A percentile compares a stretch with the other conserved stretches of the same genome.
phyloP scores from a whole-genome alignment of 441 rosid species.

The Eruca vesicaria region DNA sequence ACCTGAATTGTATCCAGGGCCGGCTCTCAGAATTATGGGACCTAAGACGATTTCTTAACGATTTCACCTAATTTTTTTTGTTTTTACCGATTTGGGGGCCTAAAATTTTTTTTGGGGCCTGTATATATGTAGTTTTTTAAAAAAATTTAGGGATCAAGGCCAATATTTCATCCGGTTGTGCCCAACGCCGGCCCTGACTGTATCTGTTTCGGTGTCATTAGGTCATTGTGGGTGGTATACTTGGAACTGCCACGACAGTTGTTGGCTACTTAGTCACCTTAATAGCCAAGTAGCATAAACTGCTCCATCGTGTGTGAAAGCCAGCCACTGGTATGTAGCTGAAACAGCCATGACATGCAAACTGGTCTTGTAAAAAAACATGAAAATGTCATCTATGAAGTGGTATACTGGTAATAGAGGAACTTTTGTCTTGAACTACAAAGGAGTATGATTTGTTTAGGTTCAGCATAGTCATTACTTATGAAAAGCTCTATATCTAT shows the following conservation, averaged over 20 bases:
- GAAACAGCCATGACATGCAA: conserved; percentile 1
- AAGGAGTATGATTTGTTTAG: background rate
- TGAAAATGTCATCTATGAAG: conserved; percentile 1
- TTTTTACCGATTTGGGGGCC: no score
- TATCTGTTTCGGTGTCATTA: conserved; percentile 32
- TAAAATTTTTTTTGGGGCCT: no score
- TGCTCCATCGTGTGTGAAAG: background rate
- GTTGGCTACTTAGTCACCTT: conserved; percentile 47
- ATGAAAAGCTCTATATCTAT: no score
- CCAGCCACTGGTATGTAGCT: background rate
- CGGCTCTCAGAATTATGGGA: no score
- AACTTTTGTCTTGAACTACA: conserved; percentile 5
- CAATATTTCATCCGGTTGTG: no score
- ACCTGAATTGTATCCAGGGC: no score
- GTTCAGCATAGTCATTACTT: no score
- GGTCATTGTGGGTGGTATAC: conserved; percentile 78
- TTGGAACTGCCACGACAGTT: conserved; percentile 61
- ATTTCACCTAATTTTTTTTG: no score
- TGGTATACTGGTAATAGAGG: background rate
- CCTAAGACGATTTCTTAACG: no score
- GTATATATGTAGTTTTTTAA: no score
- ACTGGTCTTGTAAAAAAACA: background rate
- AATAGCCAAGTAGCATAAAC: conserved; percentile 2
- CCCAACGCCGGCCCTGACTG: no score
- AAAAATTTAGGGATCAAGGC: no score